Percentiles rank a stretch among this genome's conserved stretches.
These are phyloP conservation scores for Cercophora newfieldiana DNA, from an alignment of 495 filamentous ascomycete species.

Conservation along the genomic window DNA sequence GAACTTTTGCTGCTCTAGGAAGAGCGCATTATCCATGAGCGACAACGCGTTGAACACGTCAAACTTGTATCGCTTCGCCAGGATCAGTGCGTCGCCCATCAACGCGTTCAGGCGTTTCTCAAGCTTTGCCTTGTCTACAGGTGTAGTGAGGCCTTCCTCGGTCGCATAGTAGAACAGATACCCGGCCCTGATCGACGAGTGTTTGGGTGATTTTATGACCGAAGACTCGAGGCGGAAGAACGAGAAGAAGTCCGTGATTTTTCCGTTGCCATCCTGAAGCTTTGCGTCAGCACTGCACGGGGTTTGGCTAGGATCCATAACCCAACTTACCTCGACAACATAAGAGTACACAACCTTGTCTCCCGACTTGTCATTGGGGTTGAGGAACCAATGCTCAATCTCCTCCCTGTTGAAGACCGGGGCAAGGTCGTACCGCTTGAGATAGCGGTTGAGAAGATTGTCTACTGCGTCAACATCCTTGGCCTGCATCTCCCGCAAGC, in stretches of 20 bases:
- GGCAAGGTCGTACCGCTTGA: slow-evolving; percentile 77
- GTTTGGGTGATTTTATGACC: slow-evolving; percentile 76
- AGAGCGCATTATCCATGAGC: slow-evolving; percentile 87
- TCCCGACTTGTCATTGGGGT: slow-evolving; percentile 56
- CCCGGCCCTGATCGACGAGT: slow-evolving; percentile 76
- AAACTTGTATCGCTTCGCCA: slow-evolving; percentile 83
- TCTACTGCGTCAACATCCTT: slow-evolving; percentile 79
- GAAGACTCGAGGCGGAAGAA: slow-evolving; percentile 95
- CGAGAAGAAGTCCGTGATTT: slow-evolving; percentile 94
- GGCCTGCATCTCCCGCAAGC: slow-evolving; percentile 76
- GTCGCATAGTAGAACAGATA: slow-evolving; percentile 97
- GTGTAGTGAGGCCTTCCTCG: slow-evolving; percentile 68
- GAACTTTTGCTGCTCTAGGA: slow-evolving; percentile 90
- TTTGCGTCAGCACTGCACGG: background rate
- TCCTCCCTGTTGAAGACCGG: slow-evolving; percentile 78
- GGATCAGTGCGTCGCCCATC: slow-evolving; percentile 81
- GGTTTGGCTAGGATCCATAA: background rate
- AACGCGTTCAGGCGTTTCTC: slow-evolving; percentile 72
- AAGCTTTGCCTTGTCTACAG: slow-evolving; percentile 55
- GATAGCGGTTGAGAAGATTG: slow-evolving; percentile 72
- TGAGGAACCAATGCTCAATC: slow-evolving; percentile 82
- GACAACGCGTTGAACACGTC: slow-evolving; percentile 98
- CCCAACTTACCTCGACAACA: slow-evolving; percentile 70
- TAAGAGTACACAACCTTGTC: slow-evolving; percentile 91
- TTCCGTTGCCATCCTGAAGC: slow-evolving; percentile 51